Evolutionary conservation across 2,329 filamentous ascomycete genomes (phyloP).

Genomic region (Gyromitra esculenta): DNA sequence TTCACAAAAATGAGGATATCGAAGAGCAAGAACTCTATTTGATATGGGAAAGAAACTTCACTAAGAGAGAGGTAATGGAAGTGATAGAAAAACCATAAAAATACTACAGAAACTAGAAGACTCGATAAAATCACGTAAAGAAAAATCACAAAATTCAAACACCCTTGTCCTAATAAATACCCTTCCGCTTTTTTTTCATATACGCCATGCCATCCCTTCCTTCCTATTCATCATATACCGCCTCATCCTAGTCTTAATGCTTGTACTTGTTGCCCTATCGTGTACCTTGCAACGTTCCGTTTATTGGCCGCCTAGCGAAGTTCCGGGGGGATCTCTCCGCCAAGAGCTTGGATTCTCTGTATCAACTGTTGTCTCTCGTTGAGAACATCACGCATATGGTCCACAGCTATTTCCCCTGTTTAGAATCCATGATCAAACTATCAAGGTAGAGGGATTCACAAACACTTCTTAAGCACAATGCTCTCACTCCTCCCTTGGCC

Average conservation of each 20-base stretch:
- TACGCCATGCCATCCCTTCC: constrained; percentile 26
- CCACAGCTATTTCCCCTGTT: constrained; percentile 63
- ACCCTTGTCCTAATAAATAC: constrained; percentile 8
- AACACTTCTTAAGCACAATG: constrained; percentile 75
- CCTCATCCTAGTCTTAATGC: neutral
- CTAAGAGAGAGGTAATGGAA: neutral
- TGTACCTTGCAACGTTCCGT: constrained; percentile 7
- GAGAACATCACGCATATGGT: constrained; percentile 71
- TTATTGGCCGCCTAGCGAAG: constrained; percentile 42
- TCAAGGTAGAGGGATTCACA: constrained; percentile 20
- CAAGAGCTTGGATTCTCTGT: constrained; percentile 68
- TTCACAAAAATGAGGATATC: constrained; percentile 22
- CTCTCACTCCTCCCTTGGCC: constrained; percentile 87
- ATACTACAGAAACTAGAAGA: constrained; percentile 18
- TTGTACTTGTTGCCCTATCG: neutral
- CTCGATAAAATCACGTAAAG: constrained; percentile 25
- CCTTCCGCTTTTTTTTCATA: constrained; percentile 15
- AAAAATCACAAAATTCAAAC: constrained; percentile 32
- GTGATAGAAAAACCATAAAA: constrained; percentile 6
- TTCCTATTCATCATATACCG: constrained; percentile 7
- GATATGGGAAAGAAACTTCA: neutral
- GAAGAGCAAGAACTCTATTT: neutral
- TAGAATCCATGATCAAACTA: constrained; percentile 9
- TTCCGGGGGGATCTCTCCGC: constrained; percentile 65
- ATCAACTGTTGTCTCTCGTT: constrained; percentile 69